Conservation (phyloP, 2,329 filamentous ascomycete genomes). For the Cladosporium oxysporum region DNA sequence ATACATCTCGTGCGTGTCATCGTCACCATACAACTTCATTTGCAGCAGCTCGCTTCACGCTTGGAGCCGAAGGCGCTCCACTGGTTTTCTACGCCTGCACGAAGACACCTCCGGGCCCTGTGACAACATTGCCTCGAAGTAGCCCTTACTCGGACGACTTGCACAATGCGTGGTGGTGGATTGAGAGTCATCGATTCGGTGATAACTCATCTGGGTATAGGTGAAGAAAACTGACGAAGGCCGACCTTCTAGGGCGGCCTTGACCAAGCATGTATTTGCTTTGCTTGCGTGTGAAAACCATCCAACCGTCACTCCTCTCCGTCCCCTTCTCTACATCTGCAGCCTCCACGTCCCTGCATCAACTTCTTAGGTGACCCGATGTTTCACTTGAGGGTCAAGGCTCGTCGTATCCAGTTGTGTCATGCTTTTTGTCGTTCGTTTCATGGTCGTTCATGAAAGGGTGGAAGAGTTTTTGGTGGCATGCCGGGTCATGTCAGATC, state of each 20-base stretch:
- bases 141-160: neutral
- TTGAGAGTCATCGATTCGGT: constrained; percentile 12
- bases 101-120: neutral
- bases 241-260: constrained; percentile 14
- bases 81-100: neutral
- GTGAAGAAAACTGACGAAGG: constrained; percentile 14
- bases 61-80: neutral
- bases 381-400: constrained; percentile 9
- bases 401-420: constrained; percentile 10
- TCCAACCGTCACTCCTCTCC: constrained; percentile 18
- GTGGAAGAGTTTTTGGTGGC: constrained; percentile 19
- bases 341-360: constrained; percentile 19
- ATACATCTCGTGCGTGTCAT: neutral
- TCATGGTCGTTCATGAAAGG: constrained; percentile 17
- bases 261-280: constrained; percentile 16
- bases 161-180: neutral
- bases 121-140: neutral
- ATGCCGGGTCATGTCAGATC: constrained; percentile 1
- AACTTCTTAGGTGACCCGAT: constrained; percentile 4
- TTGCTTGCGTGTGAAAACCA: constrained; percentile 3
- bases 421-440: constrained; percentile 12
- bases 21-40: neutral
- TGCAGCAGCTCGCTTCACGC: neutral
- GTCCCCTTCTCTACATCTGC: constrained; percentile 10
- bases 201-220: constrained; percentile 6